Conservation (phyloP, 805 yeast genomes). For the Ogataea methylovora region DNA sequence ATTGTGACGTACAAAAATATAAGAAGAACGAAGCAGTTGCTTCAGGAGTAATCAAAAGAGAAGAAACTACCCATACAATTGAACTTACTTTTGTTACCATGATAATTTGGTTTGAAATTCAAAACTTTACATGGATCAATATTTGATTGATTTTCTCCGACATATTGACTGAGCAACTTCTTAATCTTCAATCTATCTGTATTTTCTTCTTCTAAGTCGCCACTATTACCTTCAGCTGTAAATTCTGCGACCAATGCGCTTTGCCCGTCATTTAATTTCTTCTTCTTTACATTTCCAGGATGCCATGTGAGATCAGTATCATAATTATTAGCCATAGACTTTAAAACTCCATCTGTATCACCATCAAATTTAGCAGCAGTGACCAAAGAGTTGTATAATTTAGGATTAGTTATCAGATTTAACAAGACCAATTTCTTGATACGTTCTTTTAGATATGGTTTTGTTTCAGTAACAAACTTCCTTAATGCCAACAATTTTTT, state of each 20-base stretch:
- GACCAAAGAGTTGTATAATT: neutral
- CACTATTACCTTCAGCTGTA: no score
- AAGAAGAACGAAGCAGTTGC: no score
- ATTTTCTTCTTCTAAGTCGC: no score
- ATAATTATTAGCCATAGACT: no score
- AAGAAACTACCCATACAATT: slow-evolving; percentile 15
- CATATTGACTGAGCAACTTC: slow-evolving; percentile 11
- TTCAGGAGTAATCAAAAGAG: slow-evolving; percentile 16
- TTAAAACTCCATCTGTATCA: neutral
- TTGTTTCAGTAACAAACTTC: slow-evolving; percentile 7
- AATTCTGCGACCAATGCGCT: no score
- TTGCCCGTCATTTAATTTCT: no score
- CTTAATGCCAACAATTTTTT: slow-evolving; percentile 3
- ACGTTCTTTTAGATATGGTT: slow-evolving; percentile 6
- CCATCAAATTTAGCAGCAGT: neutral
- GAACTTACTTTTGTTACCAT: slow-evolving; percentile 5
- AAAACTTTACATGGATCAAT: slow-evolving; percentile 15
- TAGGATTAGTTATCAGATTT: slow-evolving; percentile 19
- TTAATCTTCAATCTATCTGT: slow-evolving; percentile 8
- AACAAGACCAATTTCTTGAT: slow-evolving; percentile 19
- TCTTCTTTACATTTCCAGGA: no score
- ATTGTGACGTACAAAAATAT: no score
- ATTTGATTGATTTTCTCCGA: slow-evolving; percentile 17
- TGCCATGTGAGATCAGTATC: no score
- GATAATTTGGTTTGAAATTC: slow-evolving; percentile 12